Evolutionary conservation across 2,329 filamentous ascomycete genomes (phyloP), one percentile per base, ranked within the genome.

Genomic region (Tolypocladium nubicola): DNA sequence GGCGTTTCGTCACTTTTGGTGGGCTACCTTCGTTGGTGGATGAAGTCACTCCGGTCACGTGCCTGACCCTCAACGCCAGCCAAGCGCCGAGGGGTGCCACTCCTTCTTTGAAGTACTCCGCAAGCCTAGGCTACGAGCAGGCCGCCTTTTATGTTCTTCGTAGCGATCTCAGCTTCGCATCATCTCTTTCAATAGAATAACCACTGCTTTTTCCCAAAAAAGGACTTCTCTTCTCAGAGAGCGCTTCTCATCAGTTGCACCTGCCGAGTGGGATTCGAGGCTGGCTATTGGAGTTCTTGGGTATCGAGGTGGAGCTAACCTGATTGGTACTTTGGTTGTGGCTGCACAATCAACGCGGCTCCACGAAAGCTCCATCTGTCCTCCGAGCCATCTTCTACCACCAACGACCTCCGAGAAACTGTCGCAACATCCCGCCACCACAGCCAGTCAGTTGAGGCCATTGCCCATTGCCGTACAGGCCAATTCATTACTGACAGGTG

Each of bases 41-140:
- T 67, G 64, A 63, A 60, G 64, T 66, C 62, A 63, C 58, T 39
- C 5, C n/a, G 38, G 41, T 67, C 65, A 67, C 65, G 65, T 67
- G 59, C 9, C n/a, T 21, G 41, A 26, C 61, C 59, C 60, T 59
- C 55, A 43, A 55, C 16, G 19, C 26, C 47, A 50, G 30, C 26
- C 47, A 13, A 11, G 26, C 16, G n/a, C 1, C 9, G 54, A 55
- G 54, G 40, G 21, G 26, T 19, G 30, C 30, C 30, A 35, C 30
- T n/a, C 16, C 14, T 4, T 43, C 8, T 39, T 3, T 9, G 41
- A 43, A 4, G 21, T 45, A 45, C 21, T 45, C 26, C 21, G 5
- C 5, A 9, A 21, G 43, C 21, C 43, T 45, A 33, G 30, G 6
- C 30, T 33, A 10, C 30, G 11, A 37, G 30, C 30, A 21, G 30